Percentiles rank a stretch among this genome's conserved stretches.
Conservation (phyloP, 169 alveolate genomes). For the Cryptosporidium canis region DNA sequence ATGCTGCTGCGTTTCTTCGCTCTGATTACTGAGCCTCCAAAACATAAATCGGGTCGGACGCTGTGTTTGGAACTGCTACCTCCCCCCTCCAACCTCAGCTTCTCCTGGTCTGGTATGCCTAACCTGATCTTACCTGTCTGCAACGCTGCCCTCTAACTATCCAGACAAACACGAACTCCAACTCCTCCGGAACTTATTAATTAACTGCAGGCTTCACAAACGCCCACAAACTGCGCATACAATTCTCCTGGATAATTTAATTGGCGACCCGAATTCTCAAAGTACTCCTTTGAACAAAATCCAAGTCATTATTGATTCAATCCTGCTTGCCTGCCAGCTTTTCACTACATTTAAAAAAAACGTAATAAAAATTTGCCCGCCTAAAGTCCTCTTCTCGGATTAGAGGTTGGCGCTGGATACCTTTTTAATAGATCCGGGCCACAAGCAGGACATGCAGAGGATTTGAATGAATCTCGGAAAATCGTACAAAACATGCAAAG, state of each 20-base stretch:
- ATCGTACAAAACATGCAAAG: too few species aligned
- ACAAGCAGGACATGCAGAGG: background rate
- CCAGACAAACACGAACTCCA: background rate
- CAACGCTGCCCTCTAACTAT: background rate
- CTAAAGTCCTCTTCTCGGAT: constrained; percentile 70
- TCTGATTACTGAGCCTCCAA: background rate
- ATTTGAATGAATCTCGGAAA: background rate
- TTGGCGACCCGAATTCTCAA: background rate
- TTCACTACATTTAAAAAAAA: background rate
- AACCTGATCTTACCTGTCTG: background rate
- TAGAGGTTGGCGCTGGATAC: constrained; percentile 73
- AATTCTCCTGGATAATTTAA: background rate
- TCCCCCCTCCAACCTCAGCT: too few species aligned
- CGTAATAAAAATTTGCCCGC: constrained; percentile 12
- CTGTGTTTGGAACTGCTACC: too few species aligned
- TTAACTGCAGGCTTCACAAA: background rate
- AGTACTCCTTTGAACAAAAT: background rate
- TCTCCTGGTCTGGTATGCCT: background rate
- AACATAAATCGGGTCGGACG: too few species aligned
- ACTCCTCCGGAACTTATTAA: background rate
- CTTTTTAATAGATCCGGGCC: background rate
- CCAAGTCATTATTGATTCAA: constrained; percentile 35
- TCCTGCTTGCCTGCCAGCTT: background rate
- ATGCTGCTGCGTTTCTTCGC: background rate
- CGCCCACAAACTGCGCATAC: background rate